These are phyloP conservation scores for Diaporthe vexans DNA, from an alignment of 2,329 filamentous ascomycete species.

Conservation along the genomic window DNA sequence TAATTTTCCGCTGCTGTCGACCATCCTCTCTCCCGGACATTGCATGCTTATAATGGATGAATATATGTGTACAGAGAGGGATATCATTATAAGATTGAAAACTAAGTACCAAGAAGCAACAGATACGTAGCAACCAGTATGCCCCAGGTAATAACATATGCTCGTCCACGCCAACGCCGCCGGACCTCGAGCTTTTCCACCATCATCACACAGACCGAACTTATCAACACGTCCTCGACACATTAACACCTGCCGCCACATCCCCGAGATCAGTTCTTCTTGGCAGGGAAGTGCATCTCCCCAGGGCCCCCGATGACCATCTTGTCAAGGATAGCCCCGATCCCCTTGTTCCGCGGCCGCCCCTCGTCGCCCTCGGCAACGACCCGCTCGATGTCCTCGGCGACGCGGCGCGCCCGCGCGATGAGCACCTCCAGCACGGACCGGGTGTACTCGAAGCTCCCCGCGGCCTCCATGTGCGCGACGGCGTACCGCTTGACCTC, in stretches of 20 bases:
- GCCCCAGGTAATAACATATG: background rate
- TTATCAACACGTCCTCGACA: no score
- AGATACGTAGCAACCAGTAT: background rate
- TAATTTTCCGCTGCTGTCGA: no score
- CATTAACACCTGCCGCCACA: no score
- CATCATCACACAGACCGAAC: no score
- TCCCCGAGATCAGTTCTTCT: constrained; percentile 20
- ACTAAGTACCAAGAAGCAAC: background rate
- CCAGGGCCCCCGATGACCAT: constrained; percentile 59
- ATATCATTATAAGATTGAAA: constrained; percentile 24
- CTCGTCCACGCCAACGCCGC: background rate
- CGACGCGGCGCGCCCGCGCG: constrained; percentile 72
- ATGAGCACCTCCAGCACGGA: constrained; percentile 75
- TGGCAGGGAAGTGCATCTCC: constrained; percentile 41
- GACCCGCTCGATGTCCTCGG: constrained; percentile 75
- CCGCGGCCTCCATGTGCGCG: constrained; percentile 88
- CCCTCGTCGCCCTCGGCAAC: constrained; percentile 48
- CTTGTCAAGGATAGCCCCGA: constrained; percentile 78
- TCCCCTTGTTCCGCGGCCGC: constrained; percentile 60
- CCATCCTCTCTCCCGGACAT: no score
- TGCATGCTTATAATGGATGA: background rate
- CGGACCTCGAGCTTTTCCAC: background rate
- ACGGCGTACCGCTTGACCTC: constrained; percentile 94
- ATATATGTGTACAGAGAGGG: constrained; percentile 1
- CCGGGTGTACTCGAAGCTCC: constrained; percentile 89